Conservation (phyloP, 768 basidiomycete species). For the Leccinum barrowsii region DNA sequence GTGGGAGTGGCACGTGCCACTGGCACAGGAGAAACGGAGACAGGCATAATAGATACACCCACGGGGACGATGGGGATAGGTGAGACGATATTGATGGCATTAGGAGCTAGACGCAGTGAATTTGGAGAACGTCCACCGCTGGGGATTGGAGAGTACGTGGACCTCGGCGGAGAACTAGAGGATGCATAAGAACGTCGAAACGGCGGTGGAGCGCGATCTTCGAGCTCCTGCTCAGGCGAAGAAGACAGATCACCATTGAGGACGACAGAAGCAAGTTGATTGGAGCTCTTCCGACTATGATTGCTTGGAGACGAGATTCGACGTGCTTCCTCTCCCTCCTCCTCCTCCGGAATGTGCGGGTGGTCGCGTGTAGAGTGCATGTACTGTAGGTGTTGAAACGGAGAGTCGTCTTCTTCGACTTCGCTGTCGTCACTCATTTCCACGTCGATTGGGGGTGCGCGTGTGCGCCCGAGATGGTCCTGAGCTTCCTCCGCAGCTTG, state of each 20-base stretch:
- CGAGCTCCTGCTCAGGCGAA: slow-evolving; percentile 9
- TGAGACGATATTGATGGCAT: slow-evolving; percentile 19
- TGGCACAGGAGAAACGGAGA: slow-evolving; percentile 22
- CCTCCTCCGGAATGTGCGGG: slow-evolving; percentile 67
- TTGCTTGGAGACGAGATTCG: slow-evolving; percentile 23
- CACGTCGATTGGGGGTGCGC: slow-evolving; percentile 65
- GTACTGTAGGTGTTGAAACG: slow-evolving; percentile 33
- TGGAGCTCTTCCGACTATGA: slow-evolving; percentile 20
- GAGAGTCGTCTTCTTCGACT: slow-evolving; percentile 52
- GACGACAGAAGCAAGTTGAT: slow-evolving; percentile 34
- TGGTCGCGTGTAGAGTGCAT: slow-evolving; percentile 44
- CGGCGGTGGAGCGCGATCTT: slow-evolving; percentile 14
- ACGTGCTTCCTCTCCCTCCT: slow-evolving; percentile 50
- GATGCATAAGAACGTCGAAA: slow-evolving; percentile 14
- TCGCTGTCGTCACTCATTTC: slow-evolving; percentile 82
- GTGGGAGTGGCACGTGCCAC: slow-evolving; percentile 20
- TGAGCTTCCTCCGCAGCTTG: slow-evolving; percentile 40
- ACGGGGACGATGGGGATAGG: slow-evolving; percentile 25
- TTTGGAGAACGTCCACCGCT: slow-evolving; percentile 20
- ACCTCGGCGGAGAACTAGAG: slow-evolving; percentile 15
- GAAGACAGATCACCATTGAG: slow-evolving; percentile 14
- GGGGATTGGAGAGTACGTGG: slow-evolving; percentile 19
- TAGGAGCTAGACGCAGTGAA: slow-evolving; percentile 22
- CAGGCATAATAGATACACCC: slow-evolving; percentile 18
- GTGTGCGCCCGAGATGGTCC: slow-evolving; percentile 40